Base-by-base conservation (phyloP, 1,284 basidiomycete species). In the Rhodotorula glutinis region DNA sequence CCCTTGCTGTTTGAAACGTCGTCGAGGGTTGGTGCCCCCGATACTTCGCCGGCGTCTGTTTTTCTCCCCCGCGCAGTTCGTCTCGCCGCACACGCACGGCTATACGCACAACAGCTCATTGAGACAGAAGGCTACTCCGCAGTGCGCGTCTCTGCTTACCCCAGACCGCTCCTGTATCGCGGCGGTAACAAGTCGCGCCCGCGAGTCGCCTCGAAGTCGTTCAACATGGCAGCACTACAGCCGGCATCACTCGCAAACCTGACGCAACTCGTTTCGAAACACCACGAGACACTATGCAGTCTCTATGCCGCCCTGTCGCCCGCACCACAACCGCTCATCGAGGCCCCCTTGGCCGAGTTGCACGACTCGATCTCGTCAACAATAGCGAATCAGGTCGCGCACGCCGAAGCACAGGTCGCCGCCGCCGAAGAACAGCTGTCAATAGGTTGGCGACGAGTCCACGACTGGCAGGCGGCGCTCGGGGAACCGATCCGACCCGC, bases 381-480 rank as follows among this genome's bases (percentile, higher is more conserved):
- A 8, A 40, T 76, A 53, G 47, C 65, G 17, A 9, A 61, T 9
- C 75, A 76, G 53, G 46, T 46, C 8, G 13, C 61, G 5, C 29
- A 30, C 5, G 69, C 67, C 52, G 43, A 67, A 17, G 25, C 54
- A 13, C 55, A 72, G 8, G 54, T 75, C 38, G 53, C 53, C 3
- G 30, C 17, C 2, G 70, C 69, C 19, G 29, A 70, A 30, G 38
- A 41, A 10, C 56, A 55, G 0, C 41, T 73, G 21, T 40, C 52
- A 0, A 62, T 52, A 5, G 44, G 25, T 0, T 62, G 62, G 59
- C 27, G 11, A 4, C 46, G 61, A 21, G 72, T 71, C 3, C 23
- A 59, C 11, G 62, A 65, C 13, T 73, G 72, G 72, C 56, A 62
- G 23, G 19, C 43, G 3, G 72, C 72, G 7, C 51, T 73, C 3